Evolutionary conservation across 1,284 basidiomycete genomes (phyloP), one percentile per base, ranked within the genome.

Genomic region (Leucoagaricus sp.): DNA sequence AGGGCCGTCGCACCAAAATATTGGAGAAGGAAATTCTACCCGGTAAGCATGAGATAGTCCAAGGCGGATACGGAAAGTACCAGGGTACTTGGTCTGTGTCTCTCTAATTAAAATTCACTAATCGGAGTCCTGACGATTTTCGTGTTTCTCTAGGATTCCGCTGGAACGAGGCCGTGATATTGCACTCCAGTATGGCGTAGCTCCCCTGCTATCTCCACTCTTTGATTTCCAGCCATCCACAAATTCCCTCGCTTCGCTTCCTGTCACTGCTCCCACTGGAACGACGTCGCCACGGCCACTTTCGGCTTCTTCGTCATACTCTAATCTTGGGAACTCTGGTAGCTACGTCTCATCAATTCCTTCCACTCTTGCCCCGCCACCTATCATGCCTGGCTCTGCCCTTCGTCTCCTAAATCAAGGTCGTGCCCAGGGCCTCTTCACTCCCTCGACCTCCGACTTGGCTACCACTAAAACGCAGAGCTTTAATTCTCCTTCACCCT

Each of bases 31-130:
- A 99, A 76, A 93, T 99, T 61, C 82, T 96, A 40, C 91, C 91
- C 45, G 96, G 96, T 51, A 90, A 94, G 73, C 96, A 99, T 73
- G 96, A 99, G 74, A 99, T 99, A 73, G 94, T 99, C 10, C 97
- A 99, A 72, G 97, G 97, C 48, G 97, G 97, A 40, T 99, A 98
- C 69, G 97, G 97, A 42, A 98, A 98, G 76, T 99, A 98, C 72
- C 97, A 99, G 72, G 97, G 97, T 59, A 99, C 97, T 50, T 99
- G 97, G 96, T 95, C 65, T 69, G 77, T 65, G 55, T 51, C 53
- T 41, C 50, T 61, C 51, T 26, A 21, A 38, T 56, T 23, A 29
- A 48, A 21, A 42, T 31, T 38, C 38, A n/a, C 4, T 19, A 47
- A 49, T 44, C 33, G 29, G 17, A 49, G 23, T 36, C 9, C 29